Conservation (phyloP, 2,329 filamentous ascomycete species). For the Nigrograna mackinnonii region DNA sequence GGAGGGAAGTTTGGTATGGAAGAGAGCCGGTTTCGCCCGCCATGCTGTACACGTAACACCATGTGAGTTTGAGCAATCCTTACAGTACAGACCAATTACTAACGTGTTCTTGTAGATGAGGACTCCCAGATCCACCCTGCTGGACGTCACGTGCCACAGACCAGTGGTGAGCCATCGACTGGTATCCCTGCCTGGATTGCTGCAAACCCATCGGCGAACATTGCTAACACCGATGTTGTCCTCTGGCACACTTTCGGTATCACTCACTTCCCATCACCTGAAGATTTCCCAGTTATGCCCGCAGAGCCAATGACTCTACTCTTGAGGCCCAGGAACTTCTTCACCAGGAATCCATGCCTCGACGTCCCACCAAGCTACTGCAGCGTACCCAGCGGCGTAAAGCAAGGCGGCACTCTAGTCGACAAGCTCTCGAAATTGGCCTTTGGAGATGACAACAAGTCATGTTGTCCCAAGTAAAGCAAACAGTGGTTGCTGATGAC, state of each 20-base stretch:
- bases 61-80: slow-evolving; percentile 61
- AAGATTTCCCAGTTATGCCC: slow-evolving; percentile 93
- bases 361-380: slow-evolving; percentile 80
- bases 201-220: slow-evolving; percentile 66
- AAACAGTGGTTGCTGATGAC: no score
- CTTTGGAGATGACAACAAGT: slow-evolving; percentile 44
- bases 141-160: slow-evolving; percentile 85
- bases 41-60: slow-evolving; percentile 89
- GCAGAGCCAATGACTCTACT: slow-evolving; percentile 78
- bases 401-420: slow-evolving; percentile 49
- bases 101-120: slow-evolving; percentile 56
- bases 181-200: slow-evolving; percentile 78
- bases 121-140: slow-evolving; percentile 85
- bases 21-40: slow-evolving; percentile 83
- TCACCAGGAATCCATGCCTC: slow-evolving; percentile 75
- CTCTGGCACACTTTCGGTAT: slow-evolving; percentile 94
- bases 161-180: slow-evolving; percentile 74
- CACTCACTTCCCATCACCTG: slow-evolving; percentile 84
- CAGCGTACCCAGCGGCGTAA: slow-evolving; percentile 71
- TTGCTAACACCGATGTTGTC: slow-evolving; percentile 84
- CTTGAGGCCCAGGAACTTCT: slow-evolving; percentile 81
- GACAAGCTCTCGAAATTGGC: slow-evolving; percentile 56
- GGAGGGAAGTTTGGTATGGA: slow-evolving; percentile 81
- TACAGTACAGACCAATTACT: background rate
- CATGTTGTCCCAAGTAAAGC: no score